Evolutionary conservation across 2,329 filamentous ascomycete species (phyloP), one percentile per base, ranked within the genome.

Genomic region (Aphanocladium album): DNA sequence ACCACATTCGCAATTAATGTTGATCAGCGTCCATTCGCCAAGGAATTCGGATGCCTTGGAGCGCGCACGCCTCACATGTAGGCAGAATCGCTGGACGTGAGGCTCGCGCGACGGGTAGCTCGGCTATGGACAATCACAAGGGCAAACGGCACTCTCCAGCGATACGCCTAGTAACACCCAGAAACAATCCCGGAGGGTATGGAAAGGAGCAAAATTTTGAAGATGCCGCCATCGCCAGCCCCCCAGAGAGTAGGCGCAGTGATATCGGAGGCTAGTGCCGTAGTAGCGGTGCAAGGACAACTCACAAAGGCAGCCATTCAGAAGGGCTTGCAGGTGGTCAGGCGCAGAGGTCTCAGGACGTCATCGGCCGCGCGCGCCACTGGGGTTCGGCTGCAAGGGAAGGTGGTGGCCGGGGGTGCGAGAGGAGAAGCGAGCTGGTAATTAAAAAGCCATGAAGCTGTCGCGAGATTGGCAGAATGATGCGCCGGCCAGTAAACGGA

Each of bases 251-350:
- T 23, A 11, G 45, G 41, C 27, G 33, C 19, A 37, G 16, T 11
- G 19, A 54, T 57, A 12, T 35, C 21, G 9, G 35, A 19, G 21
- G 16, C 27, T 30, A 50, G 46, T 41, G 55, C 5, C 17, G 23
- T 33, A 39, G 35, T 35, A 43, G 35, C 23, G 45, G 8, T 30
- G 45, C 55, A 61, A 12, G 46, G 58, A 52, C 43, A 43, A 57
- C 59, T 61, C 59, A 61, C 59, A 56, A 61, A 56, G 45, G 52
- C 59, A 57, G 59, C 59, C 59, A 61, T 61, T 57, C 52, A 61
- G 59, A 61, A 50, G 52, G 45, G 59, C 53, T 61, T 19, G 19
- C 30, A 25, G 21, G 35, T 50, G 52, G 59, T 61, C 59, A 61
- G 52, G 59, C 59, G 59, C 59, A 57, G 21, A 23, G 17, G 51